Base-by-base conservation (phyloP, 768 basidiomycete genomes). In the Phlegmacium glaucopus region DNA sequence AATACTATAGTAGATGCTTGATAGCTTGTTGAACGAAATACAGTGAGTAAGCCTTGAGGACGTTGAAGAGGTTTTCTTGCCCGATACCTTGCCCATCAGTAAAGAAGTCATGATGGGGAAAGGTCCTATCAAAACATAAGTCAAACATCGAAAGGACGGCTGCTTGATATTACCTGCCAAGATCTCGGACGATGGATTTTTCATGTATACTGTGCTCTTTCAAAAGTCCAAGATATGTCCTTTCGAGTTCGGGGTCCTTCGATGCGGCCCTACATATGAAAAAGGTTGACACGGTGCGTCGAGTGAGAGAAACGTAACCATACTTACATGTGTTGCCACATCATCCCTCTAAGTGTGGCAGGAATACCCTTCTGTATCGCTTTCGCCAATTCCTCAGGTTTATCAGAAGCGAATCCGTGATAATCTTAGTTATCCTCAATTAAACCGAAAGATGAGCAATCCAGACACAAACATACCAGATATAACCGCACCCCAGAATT, bases 41-140 rank as follows among this genome's bases (percentile, higher is more conserved):
- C 83, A 98, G 64, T 16, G 93, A 96, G 64, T 98, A 99, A 9
- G 96, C 96, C 64, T 98, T 98, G 27, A 97, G 75, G 29, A 99
- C 94, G 61, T 97, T 98, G 72, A 97, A 97, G 29, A 99, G 67
- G 60, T 95, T 94, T 66, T 97, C 95, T 64, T 98, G 94, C 2
- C 96, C 96, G 22, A 94, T 87, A 8, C 95, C 96, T 57, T 90
- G 88, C 3, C 87, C 93, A 55, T 96, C 90, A 36, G 82, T 92
- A 66, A 98, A 99, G 71, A 92, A 97, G 39, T 90, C 87, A 59
- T 98, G 94, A 61, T 94, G 90, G 18, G 96, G 96, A 68, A 99
- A 97, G 3, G 96, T 99, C 63, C 91, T 89, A 52, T 15, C 42
- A 28, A 38, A 42, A 38, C 37, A 36, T 49, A 29, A 51, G 37